Conservation (phyloP, 805 yeast species). For the Starmera caribaea region DNA sequence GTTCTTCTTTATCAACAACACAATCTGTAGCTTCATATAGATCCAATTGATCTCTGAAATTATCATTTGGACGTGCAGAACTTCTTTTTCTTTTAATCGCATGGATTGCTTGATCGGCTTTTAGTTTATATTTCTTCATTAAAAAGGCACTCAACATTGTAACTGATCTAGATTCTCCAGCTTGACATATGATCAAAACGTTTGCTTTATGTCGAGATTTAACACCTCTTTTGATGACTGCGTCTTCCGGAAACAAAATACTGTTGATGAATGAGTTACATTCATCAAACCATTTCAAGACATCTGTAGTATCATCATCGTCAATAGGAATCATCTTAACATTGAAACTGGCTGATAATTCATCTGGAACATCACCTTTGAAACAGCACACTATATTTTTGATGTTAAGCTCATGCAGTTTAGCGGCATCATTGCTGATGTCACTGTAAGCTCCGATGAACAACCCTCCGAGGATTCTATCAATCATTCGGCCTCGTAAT, state of each 20-base stretch:
- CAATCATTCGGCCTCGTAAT: no score
- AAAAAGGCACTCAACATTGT: conserved; percentile 82
- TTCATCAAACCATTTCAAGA: conserved; percentile 51
- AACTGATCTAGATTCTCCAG: conserved; percentile 88
- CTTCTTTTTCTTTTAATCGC: conserved; percentile 62
- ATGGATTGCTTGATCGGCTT: conserved; percentile 53
- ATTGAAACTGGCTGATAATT: conserved; percentile 30
- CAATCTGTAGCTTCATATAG: conserved; percentile 43
- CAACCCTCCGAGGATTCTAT: conserved; percentile 60
- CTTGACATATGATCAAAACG: conserved; percentile 71
- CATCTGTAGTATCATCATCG: conserved; percentile 61
- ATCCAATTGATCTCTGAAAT: conserved; percentile 63
- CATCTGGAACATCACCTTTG: conserved; percentile 45
- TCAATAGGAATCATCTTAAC: conserved; percentile 55
- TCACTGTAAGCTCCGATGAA: conserved; percentile 69
- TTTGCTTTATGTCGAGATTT: conserved; percentile 30
- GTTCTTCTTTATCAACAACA: conserved; percentile 20
- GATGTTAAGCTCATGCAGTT: neutral
- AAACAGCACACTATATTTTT: conserved; percentile 51
- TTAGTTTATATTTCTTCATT: conserved; percentile 64
- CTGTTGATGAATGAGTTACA: conserved; percentile 57
- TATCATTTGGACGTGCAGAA: conserved; percentile 59
- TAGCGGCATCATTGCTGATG: conserved; percentile 16
- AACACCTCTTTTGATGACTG: conserved; percentile 16
- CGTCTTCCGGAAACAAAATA: conserved; percentile 42